Evolutionary conservation across 176 grass and related monocot species (phyloP).

Genomic region (Lolium perenne): DNA sequence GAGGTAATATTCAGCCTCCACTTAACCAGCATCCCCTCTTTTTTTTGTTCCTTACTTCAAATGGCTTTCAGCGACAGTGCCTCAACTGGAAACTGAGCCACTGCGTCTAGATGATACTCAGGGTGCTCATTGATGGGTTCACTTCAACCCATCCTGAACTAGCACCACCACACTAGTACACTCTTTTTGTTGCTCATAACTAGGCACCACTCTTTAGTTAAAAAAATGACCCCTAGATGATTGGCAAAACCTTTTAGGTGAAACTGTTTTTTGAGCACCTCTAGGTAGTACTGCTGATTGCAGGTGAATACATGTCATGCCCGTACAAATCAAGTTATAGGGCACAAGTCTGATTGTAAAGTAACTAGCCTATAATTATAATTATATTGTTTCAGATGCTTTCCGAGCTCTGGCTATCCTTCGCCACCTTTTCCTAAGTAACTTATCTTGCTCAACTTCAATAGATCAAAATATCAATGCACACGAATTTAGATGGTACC

Average conservation of each 20-base stretch:
- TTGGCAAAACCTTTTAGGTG: too few species aligned
- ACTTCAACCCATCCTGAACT: not conserved
- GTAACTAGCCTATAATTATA: not conserved
- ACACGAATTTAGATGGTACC: not conserved
- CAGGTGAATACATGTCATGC: not conserved
- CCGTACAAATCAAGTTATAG: too few species aligned
- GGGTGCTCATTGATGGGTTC: not conserved
- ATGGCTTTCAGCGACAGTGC: constrained; percentile 16
- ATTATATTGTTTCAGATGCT: constrained; percentile 28
- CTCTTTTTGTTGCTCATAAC: not conserved
- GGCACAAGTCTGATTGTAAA: not conserved
- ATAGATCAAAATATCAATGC: not conserved
- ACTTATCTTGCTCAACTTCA: not conserved
- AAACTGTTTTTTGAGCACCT: not conserved
- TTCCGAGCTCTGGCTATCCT: not conserved
- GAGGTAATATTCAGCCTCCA: constrained; percentile 61
- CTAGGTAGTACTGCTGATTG: not conserved
- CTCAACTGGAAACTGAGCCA: constrained; percentile 23
- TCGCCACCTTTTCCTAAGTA: not conserved
- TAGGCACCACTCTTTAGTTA: not conserved
- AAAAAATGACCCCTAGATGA: not conserved
- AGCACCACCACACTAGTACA: not conserved
- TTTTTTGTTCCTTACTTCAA: not conserved
- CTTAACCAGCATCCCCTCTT: not conserved
- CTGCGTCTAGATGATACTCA: not conserved